These are phyloP conservation scores for Schizothecium vesticola DNA, from an alignment of 495 filamentous ascomycete species.

Conservation along the genomic window DNA sequence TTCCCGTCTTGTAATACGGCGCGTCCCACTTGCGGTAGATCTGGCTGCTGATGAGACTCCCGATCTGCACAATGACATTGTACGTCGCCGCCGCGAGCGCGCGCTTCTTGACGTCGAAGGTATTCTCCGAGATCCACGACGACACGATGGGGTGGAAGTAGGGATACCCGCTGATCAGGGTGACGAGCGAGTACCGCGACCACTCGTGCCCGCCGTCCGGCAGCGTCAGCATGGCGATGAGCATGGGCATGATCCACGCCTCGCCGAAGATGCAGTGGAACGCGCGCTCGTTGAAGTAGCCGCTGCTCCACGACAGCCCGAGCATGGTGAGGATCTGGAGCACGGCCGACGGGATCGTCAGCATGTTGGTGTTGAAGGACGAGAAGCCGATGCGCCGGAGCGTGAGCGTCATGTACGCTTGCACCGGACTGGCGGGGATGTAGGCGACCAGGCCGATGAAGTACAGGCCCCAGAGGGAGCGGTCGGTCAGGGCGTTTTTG, in stretches of 20 bases:
- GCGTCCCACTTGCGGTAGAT: constrained; percentile 56
- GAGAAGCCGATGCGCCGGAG: constrained; percentile 38
- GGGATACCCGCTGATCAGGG: constrained; percentile 33
- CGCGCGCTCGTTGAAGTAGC: constrained; percentile 42
- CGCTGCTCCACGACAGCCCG: constrained; percentile 35
- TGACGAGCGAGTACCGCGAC: constrained; percentile 37
- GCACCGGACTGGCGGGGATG: constrained; percentile 41
- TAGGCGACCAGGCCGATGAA: constrained; percentile 45
- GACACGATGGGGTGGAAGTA: constrained; percentile 44
- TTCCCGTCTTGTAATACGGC: constrained; percentile 56
- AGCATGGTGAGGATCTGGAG: constrained; percentile 44
- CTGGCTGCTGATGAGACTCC: constrained; percentile 54
- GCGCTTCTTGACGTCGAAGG: constrained; percentile 49
- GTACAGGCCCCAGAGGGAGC: constrained; percentile 38
- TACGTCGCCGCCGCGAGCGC: constrained; percentile 54
- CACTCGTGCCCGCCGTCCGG: constrained; percentile 35
- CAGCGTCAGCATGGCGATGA: constrained; percentile 35
- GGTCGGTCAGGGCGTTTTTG: constrained; percentile 24
- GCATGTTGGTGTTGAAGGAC: constrained; percentile 45
- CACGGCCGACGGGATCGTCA: constrained; percentile 39
- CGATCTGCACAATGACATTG: constrained; percentile 62
- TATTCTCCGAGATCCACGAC: constrained; percentile 43
- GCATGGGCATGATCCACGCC: constrained; percentile 43
- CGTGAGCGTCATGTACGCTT: constrained; percentile 38
- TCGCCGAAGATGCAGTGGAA: constrained; percentile 41